phyloP scores from a whole-genome alignment of 768 basidiomycete species.

The Austroboletus festivus region DNA sequence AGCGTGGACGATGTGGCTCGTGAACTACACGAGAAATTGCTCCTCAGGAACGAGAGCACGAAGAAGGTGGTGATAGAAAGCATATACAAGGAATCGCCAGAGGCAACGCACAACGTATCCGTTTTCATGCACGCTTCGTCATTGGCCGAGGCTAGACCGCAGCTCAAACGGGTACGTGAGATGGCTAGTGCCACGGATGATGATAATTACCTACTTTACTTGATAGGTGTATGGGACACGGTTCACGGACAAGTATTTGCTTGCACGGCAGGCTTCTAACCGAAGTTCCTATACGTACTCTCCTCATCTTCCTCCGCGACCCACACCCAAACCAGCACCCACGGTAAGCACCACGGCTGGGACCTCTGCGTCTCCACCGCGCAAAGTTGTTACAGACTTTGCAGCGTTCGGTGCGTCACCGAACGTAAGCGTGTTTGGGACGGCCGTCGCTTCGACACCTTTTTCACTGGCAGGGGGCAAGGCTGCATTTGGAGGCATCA shows the following conservation, averaged over 20 bases:
- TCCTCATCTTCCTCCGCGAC: slow-evolving; percentile 44
- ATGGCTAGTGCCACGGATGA: background rate
- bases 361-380: slow-evolving; percentile 60
- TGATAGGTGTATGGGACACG: slow-evolving; percentile 86
- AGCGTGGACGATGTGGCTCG: slow-evolving; percentile 95
- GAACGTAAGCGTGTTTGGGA: slow-evolving; percentile 77
- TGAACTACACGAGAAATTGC: slow-evolving; percentile 87
- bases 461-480: slow-evolving; percentile 76
- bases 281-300: slow-evolving; percentile 55
- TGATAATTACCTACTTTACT: slow-evolving; percentile 6
- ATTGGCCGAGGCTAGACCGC: slow-evolving; percentile 69
- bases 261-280: slow-evolving; percentile 58
- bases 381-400: slow-evolving; percentile 87
- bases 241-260: slow-evolving; percentile 94
- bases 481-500: slow-evolving; percentile 81
- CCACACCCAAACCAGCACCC: slow-evolving; percentile 38
- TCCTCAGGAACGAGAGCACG: slow-evolving; percentile 92
- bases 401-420: slow-evolving; percentile 78
- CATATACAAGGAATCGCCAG: slow-evolving; percentile 89
- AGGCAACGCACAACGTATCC: slow-evolving; percentile 85
- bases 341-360: slow-evolving; percentile 20
- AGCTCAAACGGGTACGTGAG: slow-evolving; percentile 69
- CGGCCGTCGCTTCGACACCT: slow-evolving; percentile 76
- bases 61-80: slow-evolving; percentile 96
- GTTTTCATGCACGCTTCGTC: slow-evolving; percentile 75